Base-by-base conservation (phyloP, 2,329 filamentous ascomycete genomes). In the Rhynchosporium secalis region DNA sequence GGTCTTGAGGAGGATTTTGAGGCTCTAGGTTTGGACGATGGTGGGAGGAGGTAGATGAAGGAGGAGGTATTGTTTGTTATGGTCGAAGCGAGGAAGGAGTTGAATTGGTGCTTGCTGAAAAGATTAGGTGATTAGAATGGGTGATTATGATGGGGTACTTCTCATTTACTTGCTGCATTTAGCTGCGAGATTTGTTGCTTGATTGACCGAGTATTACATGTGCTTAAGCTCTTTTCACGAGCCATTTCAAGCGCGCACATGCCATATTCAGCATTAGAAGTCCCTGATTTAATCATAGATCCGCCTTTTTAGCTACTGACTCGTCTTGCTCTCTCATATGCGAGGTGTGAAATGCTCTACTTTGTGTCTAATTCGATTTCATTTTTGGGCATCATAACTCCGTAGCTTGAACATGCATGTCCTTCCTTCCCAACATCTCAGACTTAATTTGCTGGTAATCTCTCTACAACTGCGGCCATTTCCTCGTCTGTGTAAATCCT, bases 401-500 rank as follows among this genome's bases (percentile, higher is more conserved):
- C 61, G 51, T 62, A 51, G 56, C 26, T 60, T 55, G 63, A 51
- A 52, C 46, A 58, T 62, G 61, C 38, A 48, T 40, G 26, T 41
- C 33, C 29, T 51, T 40, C 46, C 36, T 28, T 51, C 46, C 15
- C 52, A 20, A 54, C 51, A 28, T 40, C 28, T 56, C 41, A 13
- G 26, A 13, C 62, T 71, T 61, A 88, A 77, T 88, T 88, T 62
- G 85, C 83, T 33, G 86, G 86, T 76, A 96, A 85, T 76, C 93
- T 87, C 76, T 90, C 89, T 65, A 99, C 95, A 65, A 96, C 92
- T 51, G 86, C 84, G 64, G 91, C 91, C 95, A 99, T 99, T 81
- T 98, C 94, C 74, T 94, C 92, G 73, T 99, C 95, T 62, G 88
- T 90, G 83, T 99, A 99, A 86, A 99, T 97, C 80, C 92, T 89